phyloP scores from a whole-genome alignment of 2,329 filamentous ascomycete species.

The Gnomoniopsis sp. region DNA sequence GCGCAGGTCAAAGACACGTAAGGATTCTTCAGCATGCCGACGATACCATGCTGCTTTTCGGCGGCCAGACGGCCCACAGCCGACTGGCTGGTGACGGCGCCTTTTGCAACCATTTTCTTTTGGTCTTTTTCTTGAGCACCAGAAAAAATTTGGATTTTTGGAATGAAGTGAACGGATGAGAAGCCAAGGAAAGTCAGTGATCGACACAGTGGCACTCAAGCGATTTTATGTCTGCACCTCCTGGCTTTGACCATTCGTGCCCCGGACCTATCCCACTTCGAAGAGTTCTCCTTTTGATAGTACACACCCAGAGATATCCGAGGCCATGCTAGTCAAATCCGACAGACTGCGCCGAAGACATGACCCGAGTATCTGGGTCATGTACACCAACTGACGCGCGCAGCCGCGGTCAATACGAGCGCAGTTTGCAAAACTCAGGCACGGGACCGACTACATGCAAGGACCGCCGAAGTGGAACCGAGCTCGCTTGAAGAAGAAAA shows the following conservation, averaged over 20 bases:
- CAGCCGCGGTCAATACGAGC: too few species aligned
- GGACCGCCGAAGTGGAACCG: constrained; percentile 10
- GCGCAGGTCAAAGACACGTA: constrained; percentile 33
- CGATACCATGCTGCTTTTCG: constrained; percentile 33
- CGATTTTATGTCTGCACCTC: neutral
- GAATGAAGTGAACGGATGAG: neutral
- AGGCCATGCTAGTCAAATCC: neutral
- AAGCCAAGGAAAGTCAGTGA: neutral
- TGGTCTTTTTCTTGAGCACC: neutral
- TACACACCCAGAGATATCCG: neutral
- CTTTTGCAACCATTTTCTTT: constrained; percentile 12
- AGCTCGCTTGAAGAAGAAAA: neutral
- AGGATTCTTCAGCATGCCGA: constrained; percentile 36
- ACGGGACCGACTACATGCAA: neutral
- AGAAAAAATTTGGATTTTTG: neutral
- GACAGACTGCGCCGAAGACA: neutral
- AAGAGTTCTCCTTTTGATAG: neutral
- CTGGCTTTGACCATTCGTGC: neutral
- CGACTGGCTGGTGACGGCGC: constrained; percentile 27
- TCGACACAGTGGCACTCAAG: neutral
- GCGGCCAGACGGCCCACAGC: constrained; percentile 35
- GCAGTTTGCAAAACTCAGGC: neutral
- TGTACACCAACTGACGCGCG: neutral
- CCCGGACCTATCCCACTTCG: neutral
- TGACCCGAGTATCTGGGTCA: neutral